phyloP scores from a whole-genome alignment of 257 asterid species.

The Solanum ossicruentum region DNA sequence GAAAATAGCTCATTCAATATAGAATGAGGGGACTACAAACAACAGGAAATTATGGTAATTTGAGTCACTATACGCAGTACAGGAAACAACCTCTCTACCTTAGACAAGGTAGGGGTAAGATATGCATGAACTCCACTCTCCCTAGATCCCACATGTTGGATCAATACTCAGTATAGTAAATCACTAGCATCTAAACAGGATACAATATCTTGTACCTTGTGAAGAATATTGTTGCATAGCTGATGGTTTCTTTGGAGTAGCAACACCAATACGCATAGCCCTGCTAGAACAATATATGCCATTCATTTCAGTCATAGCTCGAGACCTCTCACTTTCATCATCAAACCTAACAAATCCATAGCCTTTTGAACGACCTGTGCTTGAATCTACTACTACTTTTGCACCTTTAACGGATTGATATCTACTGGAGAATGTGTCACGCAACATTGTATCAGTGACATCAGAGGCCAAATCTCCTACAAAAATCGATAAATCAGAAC shows the following conservation, averaged over 20 bases:
- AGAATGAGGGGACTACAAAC: background rate
- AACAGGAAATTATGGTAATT: background rate
- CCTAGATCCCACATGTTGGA: background rate
- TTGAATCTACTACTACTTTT: conserved; percentile 85
- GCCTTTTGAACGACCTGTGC: conserved; percentile 84
- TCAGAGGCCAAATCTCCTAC: conserved; percentile 92
- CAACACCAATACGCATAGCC: conserved; percentile 87
- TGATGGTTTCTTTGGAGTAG: conserved; percentile 82
- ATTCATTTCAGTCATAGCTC: conserved; percentile 91
- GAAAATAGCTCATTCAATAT: background rate
- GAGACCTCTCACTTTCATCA: conserved; percentile 76
- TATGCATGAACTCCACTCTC: background rate
- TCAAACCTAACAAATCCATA: conserved; percentile 96
- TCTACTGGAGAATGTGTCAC: conserved; percentile 70
- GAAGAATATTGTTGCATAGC: conserved; percentile 69
- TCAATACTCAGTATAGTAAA: background rate
- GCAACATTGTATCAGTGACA: conserved; percentile 72
- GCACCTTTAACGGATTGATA: conserved; percentile 85
- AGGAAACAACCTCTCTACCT: background rate
- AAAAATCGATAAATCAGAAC: conserved; percentile 83
- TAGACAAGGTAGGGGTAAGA: background rate
- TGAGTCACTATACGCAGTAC: background rate
- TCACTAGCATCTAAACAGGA: background rate
- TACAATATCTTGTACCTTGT: conserved; percentile 51
- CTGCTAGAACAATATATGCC: conserved; percentile 85